Evolutionary conservation across 169 alveolate species (phyloP).

Genomic region (Plasmodium yoelii): DNA sequence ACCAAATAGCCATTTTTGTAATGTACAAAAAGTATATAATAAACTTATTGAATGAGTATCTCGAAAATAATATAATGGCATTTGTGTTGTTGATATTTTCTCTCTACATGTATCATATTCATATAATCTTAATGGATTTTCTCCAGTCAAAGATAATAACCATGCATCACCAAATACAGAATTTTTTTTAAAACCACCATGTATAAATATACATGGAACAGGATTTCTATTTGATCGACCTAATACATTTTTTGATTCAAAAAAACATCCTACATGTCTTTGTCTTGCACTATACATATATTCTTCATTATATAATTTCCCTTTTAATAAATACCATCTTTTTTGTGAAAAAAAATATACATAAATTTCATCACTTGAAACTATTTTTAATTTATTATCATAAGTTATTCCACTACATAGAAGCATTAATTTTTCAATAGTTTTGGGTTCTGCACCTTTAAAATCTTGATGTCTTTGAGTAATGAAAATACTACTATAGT

Average conservation of each 20-base stretch:
- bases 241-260: constrained; percentile 84
- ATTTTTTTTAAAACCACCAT: constrained; percentile 87
- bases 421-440: constrained; percentile 86
- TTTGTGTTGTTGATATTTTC: constrained; percentile 72
- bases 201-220: constrained; percentile 88
- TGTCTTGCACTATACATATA: constrained; percentile 83
- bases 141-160: constrained; percentile 88
- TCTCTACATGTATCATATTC: constrained; percentile 74
- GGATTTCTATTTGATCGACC: constrained; percentile 84
- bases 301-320: constrained; percentile 84
- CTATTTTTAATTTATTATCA: constrained; percentile 69
- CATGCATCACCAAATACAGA: constrained; percentile 85
- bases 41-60: constrained; percentile 87
- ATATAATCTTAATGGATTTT: constrained; percentile 80
- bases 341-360: constrained; percentile 86
- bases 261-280: constrained; percentile 87
- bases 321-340: constrained; percentile 84
- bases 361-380: constrained; percentile 85
- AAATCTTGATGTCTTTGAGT: constrained; percentile 90
- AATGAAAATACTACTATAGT: constrained; percentile 88
- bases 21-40: constrained; percentile 84
- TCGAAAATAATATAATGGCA: constrained; percentile 87
- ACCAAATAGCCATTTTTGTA: constrained; percentile 90
- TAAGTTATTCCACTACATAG: constrained; percentile 87
- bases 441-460: constrained; percentile 86